These are phyloP conservation scores for Asclepias syriaca DNA, from an alignment of 257 asterid species.

Conservation along the genomic window DNA sequence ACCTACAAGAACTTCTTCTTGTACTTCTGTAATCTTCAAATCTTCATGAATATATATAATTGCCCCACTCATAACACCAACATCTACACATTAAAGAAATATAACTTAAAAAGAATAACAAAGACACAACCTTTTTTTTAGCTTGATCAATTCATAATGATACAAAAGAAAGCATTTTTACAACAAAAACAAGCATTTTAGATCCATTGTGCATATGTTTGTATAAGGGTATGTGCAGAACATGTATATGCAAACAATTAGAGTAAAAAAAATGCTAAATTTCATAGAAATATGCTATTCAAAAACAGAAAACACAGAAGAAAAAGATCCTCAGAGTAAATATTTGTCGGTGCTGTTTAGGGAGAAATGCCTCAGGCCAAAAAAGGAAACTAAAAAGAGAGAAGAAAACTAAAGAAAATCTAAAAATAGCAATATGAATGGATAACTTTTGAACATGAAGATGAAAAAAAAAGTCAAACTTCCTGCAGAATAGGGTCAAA, in stretches of 20 bases:
- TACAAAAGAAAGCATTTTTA: background rate
- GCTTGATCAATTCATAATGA: background rate
- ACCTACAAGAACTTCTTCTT: slow-evolving; percentile 73
- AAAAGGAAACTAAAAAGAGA: too few relatives aligned
- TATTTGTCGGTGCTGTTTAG: too few relatives aligned
- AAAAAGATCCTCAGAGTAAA: too few relatives aligned
- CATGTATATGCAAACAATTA: too few relatives aligned
- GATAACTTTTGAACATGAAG: background rate
- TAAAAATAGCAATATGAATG: background rate
- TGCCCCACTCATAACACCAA: slow-evolving; percentile 98
- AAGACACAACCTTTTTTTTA: background rate
- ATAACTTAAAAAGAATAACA: background rate
- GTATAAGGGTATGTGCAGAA: too few relatives aligned
- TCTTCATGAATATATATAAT: slow-evolving; percentile 77
- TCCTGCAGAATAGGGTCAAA: background rate
- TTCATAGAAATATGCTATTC: too few relatives aligned
- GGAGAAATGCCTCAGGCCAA: too few relatives aligned
- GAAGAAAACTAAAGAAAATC: background rate
- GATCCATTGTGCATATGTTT: too few relatives aligned
- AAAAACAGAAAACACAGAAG: too few relatives aligned
- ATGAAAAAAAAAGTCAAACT: background rate
- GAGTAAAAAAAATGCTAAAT: too few relatives aligned
- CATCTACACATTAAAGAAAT: slow-evolving; percentile 47
- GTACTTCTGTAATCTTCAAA: slow-evolving; percentile 68
- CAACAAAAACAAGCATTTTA: background rate